These are phyloP conservation scores for Craterostigma plantagineum DNA, from an alignment of 257 asterid species.

Conservation along the genomic window DNA sequence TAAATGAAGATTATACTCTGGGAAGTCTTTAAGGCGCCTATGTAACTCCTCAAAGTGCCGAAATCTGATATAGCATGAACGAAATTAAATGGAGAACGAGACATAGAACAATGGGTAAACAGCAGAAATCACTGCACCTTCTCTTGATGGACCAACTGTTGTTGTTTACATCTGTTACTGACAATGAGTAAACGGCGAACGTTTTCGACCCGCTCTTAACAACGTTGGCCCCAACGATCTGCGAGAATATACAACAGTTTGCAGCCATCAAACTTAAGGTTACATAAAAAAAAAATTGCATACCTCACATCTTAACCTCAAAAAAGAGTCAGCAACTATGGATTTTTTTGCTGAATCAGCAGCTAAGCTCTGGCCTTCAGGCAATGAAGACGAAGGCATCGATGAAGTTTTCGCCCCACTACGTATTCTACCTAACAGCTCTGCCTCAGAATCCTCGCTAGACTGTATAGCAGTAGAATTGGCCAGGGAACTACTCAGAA, in stretches of 20 bases:
- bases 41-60: conserved; percentile 97
- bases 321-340: conserved; percentile 48
- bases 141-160: conserved; percentile 95
- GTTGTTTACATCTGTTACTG: conserved; percentile 62
- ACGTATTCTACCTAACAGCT: conserved; percentile 32
- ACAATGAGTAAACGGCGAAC: conserved; percentile 70
- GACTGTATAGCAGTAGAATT: conserved; percentile 29
- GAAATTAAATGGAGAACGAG: conserved; percentile 1
- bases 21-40: conserved; percentile 82
- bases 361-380: conserved; percentile 36
- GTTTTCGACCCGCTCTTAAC: conserved; percentile 89
- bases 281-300: no score
- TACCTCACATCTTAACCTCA: conserved; percentile 90
- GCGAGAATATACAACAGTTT: conserved; percentile 1
- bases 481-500: conserved; percentile 27
- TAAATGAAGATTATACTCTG: conserved; percentile 81
- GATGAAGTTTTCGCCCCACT: conserved; percentile 64
- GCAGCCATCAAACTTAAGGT: conserved; percentile 4
- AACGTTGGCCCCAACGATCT: conserved; percentile 78
- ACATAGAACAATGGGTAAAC: not conserved
- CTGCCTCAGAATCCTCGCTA: conserved; percentile 72
- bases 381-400: conserved; percentile 39
- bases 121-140: conserved; percentile 34
- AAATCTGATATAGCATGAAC: conserved; percentile 39
- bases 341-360: conserved; percentile 47